A percentile compares a stretch with the other conserved stretches of the same genome.
Conservation (phyloP, 345 rosid species). For the Salix udensis region DNA sequence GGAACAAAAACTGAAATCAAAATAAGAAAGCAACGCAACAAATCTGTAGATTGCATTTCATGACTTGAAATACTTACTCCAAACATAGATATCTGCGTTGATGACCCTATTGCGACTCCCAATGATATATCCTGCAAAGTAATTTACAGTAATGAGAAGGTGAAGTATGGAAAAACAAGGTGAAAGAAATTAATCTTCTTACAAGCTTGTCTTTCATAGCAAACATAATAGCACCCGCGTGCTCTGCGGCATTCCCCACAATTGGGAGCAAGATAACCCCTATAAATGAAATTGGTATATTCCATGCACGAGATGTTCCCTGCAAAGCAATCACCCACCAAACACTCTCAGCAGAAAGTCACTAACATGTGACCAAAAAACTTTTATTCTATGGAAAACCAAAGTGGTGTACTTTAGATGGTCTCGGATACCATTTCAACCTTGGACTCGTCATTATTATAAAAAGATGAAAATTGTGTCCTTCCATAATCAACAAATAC, state of each 20-base stretch:
- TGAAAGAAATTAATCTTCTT: slow-evolving; percentile 16
- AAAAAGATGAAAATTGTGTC: neutral
- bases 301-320: slow-evolving; percentile 81
- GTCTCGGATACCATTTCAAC: neutral
- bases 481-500: slow-evolving; percentile 5
- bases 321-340: slow-evolving; percentile 27
- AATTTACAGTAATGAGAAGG: neutral
- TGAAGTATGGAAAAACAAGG: neutral
- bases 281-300: slow-evolving; percentile 75
- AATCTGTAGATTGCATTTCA: neutral
- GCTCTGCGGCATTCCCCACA: slow-evolving; percentile 97
- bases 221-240: slow-evolving; percentile 90
- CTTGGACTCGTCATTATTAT: neutral
- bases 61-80: slow-evolving; percentile 49
- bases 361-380: neutral
- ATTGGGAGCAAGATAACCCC: slow-evolving; percentile 95
- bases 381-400: neutral
- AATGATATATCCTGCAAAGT: slow-evolving; percentile 73
- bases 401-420: neutral
- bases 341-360: neutral
- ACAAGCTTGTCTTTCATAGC: slow-evolving; percentile 98
- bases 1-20: neutral
- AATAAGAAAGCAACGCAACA: neutral
- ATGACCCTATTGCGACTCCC: slow-evolving; percentile 98
- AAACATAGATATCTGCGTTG: slow-evolving; percentile 93